Conservation (phyloP, 2,329 filamentous ascomycete genomes). For the Lasiodiplodia citricola region DNA sequence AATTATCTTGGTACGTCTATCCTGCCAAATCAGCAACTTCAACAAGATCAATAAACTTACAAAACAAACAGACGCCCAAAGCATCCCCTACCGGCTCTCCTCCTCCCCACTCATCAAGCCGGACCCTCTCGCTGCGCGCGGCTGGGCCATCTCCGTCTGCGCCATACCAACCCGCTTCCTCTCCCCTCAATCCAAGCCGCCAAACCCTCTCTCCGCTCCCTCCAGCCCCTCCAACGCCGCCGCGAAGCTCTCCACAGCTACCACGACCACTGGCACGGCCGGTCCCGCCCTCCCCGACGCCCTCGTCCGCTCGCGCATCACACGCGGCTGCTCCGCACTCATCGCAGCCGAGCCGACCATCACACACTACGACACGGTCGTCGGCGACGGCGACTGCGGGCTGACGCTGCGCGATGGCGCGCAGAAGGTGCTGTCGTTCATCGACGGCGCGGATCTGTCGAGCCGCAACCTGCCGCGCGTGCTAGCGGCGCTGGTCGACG, state of each 20-base stretch:
- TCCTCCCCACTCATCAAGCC: slow-evolving; percentile 42
- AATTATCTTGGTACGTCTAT: slow-evolving; percentile 35
- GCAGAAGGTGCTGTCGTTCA: slow-evolving; percentile 41
- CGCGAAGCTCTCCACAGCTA: neutral
- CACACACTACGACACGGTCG: slow-evolving; percentile 71
- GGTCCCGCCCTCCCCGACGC: slow-evolving; percentile 35
- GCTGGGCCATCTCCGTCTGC: slow-evolving; percentile 41
- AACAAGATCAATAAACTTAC: neutral
- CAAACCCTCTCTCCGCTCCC: slow-evolving; percentile 3
- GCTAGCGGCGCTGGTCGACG: slow-evolving; percentile 61
- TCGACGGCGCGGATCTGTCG: slow-evolving; percentile 36
- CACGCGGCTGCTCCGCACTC: slow-evolving; percentile 45
- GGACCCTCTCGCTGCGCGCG: slow-evolving; percentile 34
- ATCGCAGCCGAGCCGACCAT: slow-evolving; percentile 63
- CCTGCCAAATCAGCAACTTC: neutral
- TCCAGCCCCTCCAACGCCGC: slow-evolving; percentile 32
- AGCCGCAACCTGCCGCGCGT: slow-evolving; percentile 57
- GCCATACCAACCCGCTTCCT: slow-evolving; percentile 36
- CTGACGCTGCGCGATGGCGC: slow-evolving; percentile 66
- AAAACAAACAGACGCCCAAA: slow-evolving; percentile 32
- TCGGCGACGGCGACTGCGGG: slow-evolving; percentile 86
- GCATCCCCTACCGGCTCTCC: slow-evolving; percentile 38
- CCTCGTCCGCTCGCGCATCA: slow-evolving; percentile 35
- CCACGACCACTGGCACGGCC: slow-evolving; percentile 29
- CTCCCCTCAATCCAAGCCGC: slow-evolving; percentile 31